These are phyloP conservation scores for Flaveria floridana DNA, from an alignment of 140 eudicot species.

Conservation along the genomic window DNA sequence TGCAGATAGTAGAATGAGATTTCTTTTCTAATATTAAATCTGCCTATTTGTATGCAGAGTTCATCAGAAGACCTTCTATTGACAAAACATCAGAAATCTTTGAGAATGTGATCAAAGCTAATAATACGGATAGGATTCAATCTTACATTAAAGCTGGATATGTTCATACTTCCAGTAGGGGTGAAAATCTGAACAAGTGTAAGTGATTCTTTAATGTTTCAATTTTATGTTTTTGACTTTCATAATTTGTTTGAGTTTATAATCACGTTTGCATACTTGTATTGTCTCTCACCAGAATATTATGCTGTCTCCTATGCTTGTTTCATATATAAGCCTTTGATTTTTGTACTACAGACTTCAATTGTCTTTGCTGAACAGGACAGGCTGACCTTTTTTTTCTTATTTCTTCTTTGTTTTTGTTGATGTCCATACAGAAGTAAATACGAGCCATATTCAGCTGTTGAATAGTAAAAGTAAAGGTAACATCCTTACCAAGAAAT, in stretches of 20 bases:
- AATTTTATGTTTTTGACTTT: constrained; percentile 1
- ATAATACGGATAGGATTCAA: constrained; percentile 52
- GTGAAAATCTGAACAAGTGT: constrained; percentile 61
- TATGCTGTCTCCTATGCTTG: too few species aligned
- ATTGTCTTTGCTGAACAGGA: constrained; percentile 2
- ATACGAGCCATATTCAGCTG: constrained; percentile 55
- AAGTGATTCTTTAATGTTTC: constrained; percentile 28
- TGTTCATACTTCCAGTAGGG: constrained; percentile 41
- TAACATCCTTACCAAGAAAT: constrained; percentile 28
- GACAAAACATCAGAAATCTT: constrained; percentile 57
- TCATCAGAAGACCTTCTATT: constrained; percentile 56
- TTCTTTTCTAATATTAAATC: neutral
- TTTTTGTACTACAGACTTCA: neutral
- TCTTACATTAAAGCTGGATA: constrained; percentile 71
- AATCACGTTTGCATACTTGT: neutral
- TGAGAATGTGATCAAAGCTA: constrained; percentile 54
- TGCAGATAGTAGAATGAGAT: neutral
- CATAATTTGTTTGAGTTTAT: neutral
- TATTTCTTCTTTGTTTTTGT: constrained; percentile 12
- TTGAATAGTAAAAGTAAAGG: constrained; percentile 47
- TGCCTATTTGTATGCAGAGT: constrained; percentile 39
- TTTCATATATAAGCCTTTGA: too few species aligned
- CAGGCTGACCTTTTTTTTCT: constrained; percentile 26
- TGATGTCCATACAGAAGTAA: constrained; percentile 59
- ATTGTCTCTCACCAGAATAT: too few species aligned